Conservation (phyloP, 176 grass and related monocot species). For the Ananas comosus region DNA sequence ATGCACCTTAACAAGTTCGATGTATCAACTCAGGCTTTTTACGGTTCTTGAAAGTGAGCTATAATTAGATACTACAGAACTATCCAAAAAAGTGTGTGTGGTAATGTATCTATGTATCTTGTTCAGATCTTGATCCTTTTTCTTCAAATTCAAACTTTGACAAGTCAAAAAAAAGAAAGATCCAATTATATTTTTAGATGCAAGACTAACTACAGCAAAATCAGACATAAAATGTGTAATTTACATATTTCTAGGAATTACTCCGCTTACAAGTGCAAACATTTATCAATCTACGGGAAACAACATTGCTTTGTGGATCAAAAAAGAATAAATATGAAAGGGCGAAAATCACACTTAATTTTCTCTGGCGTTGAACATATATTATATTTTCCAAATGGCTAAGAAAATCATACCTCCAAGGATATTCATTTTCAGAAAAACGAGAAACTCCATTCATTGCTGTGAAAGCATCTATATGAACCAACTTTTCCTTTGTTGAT, state of each 20-base stretch:
- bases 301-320: neutral
- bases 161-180: neutral
- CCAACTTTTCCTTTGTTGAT: slow-evolving; percentile 51
- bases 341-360: no score
- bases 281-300: neutral
- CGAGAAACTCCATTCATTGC: slow-evolving; percentile 91
- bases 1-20: no score
- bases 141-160: neutral
- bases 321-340: neutral
- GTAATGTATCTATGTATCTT: neutral
- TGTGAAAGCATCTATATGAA: slow-evolving; percentile 85
- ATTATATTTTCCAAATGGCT: neutral
- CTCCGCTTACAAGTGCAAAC: neutral
- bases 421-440: slow-evolving; percentile 89
- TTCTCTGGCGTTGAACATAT: no score
- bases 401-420: slow-evolving; percentile 60
- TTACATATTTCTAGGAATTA: no score
- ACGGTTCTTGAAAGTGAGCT: neutral
- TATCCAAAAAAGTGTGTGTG: neutral
- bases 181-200: neutral
- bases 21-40: no score
- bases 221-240: neutral
- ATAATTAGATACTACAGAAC: neutral
- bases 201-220: neutral
- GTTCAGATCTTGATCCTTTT: neutral